Evolutionary conservation across 2,329 filamentous ascomycete species (phyloP).

Genomic region (Xylariaceae sp.): DNA sequence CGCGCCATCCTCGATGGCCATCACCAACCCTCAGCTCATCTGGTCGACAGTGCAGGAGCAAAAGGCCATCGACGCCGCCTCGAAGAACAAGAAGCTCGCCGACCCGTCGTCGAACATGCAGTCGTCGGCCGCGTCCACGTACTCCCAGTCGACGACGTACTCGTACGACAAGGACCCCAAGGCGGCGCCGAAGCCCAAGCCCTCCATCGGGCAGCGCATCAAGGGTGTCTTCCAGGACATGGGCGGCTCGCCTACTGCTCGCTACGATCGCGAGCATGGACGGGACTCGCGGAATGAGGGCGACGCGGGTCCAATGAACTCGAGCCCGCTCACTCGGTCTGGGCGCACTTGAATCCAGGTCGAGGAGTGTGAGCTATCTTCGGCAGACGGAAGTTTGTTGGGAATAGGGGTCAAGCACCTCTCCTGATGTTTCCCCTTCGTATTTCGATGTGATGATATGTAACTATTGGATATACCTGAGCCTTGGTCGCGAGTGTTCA

Average conservation of each 20-base stretch:
- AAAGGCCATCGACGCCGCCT: constrained; percentile 6
- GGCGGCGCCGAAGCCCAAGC: not conserved
- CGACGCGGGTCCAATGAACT: too few species aligned
- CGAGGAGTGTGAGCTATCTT: too few species aligned
- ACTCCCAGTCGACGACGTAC: constrained; percentile 17
- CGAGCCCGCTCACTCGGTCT: too few species aligned
- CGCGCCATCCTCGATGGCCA: constrained; percentile 15
- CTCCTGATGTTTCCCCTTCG: too few species aligned
- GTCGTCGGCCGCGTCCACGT: constrained; percentile 14
- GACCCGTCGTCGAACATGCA: constrained; percentile 6
- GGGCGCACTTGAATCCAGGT: too few species aligned
- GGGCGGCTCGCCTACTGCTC: constrained; percentile 5
- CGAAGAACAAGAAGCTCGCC: constrained; percentile 1
- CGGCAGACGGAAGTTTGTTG: too few species aligned
- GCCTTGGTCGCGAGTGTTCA: too few species aligned
- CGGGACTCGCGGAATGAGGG: not conserved
- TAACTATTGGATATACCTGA: too few species aligned
- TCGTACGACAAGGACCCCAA: constrained; percentile 17
- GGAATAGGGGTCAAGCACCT: too few species aligned
- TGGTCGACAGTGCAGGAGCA: constrained; percentile 18
- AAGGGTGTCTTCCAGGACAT: constrained; percentile 9
- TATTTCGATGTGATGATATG: too few species aligned
- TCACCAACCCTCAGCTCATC: constrained; percentile 18
- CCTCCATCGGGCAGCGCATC: constrained; percentile 13
- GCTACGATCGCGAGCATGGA: constrained; percentile 6